Conservation (phyloP, 139 green algal genomes). For the Mesotaenium endlicherianum region DNA sequence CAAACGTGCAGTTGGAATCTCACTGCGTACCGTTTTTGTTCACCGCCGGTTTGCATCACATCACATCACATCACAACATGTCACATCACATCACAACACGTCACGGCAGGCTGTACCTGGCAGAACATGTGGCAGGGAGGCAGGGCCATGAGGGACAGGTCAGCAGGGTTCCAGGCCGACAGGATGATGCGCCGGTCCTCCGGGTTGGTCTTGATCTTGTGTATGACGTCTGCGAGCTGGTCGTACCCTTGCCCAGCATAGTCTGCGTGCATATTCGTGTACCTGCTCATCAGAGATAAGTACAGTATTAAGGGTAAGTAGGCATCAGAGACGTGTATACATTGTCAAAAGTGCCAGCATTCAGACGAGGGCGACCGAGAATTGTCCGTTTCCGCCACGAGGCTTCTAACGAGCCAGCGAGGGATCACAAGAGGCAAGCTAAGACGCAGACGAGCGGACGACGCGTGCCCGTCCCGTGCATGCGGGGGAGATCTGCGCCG, state of each 20-base stretch:
- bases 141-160: conserved; percentile 91
- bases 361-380: too few relatives aligned
- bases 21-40: not conserved
- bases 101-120: conserved; percentile 11
- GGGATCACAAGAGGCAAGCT: too few relatives aligned
- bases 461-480: too few relatives aligned
- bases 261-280: conserved; percentile 93
- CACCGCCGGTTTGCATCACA: not conserved
- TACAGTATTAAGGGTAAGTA: too few relatives aligned
- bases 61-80: not conserved
- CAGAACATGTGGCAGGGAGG: conserved; percentile 97
- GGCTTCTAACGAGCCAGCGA: too few relatives aligned
- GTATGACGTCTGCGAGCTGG: conserved; percentile 91
- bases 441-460: too few relatives aligned
- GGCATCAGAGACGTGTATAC: too few relatives aligned
- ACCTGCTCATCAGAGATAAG: conserved; percentile 59
- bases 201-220: conserved; percentile 74
- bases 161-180: conserved; percentile 94
- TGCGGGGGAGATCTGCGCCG: too few relatives aligned
- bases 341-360: too few relatives aligned
- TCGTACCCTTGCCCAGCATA: conserved; percentile 92
- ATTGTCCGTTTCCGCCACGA: too few relatives aligned
- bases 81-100: not conserved
- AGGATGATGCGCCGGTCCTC: conserved; percentile 94
- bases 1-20: not conserved